Evolutionary conservation across 352 stramenopile species (phyloP).

Genomic region (Thraustochytrium sp.): DNA sequence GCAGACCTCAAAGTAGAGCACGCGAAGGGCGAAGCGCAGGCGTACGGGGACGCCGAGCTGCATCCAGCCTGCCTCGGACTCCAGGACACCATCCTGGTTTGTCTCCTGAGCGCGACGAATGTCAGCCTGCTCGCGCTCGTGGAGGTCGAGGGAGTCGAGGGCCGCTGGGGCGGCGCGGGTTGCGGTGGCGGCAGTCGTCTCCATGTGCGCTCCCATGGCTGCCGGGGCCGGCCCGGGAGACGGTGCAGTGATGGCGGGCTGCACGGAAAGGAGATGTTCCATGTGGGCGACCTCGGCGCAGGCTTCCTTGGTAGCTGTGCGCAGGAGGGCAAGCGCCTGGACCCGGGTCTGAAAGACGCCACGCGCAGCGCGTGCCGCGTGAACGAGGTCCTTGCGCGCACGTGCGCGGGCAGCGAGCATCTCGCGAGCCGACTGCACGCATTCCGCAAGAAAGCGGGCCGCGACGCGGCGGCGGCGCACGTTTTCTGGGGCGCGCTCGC

Average conservation of each 20-base stretch:
- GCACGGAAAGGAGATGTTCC: neutral
- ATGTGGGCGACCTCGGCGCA: neutral
- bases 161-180: neutral
- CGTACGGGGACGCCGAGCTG: neutral
- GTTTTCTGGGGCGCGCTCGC: neutral
- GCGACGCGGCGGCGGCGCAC: neutral
- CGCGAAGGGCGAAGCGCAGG: neutral
- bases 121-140: neutral
- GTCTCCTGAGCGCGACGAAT: neutral
- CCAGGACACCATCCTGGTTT: neutral
- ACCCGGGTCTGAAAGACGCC: neutral
- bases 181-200: neutral
- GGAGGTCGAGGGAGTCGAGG: conserved; percentile 6
- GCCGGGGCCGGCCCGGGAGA: neutral
- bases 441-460: neutral
- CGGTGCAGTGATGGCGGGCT: neutral
- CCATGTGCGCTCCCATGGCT: neutral
- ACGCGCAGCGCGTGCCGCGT: neutral
- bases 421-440: neutral
- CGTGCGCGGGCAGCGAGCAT: neutral
- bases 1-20: conserved; percentile 21
- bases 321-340: neutral
- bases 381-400: neutral
- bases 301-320: neutral
- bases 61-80: neutral